Base-by-base conservation (phyloP, 1,139 yeast species). In the Waltiozyma sp. region DNA sequence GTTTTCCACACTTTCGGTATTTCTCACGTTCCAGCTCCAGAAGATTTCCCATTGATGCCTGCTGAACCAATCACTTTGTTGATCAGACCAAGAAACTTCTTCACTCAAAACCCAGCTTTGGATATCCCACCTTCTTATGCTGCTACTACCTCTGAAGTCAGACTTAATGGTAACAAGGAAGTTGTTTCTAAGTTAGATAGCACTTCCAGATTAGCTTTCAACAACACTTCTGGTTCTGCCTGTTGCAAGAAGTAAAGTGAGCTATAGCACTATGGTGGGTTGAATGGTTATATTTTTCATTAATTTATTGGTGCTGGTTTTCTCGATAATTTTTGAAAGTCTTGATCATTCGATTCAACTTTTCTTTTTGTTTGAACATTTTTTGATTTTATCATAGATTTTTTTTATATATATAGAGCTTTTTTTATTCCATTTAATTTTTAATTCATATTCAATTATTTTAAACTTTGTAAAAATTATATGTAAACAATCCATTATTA, bases 1-100 rank as follows among this genome's bases (percentile, higher is more conserved):
- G 65, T 79, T 55, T 84, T 79, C 77, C 91, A 82, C 62, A 82
- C 89, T 34, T 83, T 83, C 59, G 93, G 93, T 57, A 75, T 83
- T 51, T 80, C 91, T 38, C 94, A 83, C 59, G 80, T 82, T 75
- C 94, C 94, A 48, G 79, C 89, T 13, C 91, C 93, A 48, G 93
- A 83, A 67, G 94, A 83, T 64, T 84, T 82, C 80, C 91, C 93
- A 47, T 76, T 84, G 52, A 83, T 83, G 93, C 93, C 93, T 41
- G 81, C 88, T 37, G 94, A 83, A 65, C 81, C 85, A 55, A 78
- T 81, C 56, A 77, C 80, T 48, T 69, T 84, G 53, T 69, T 80
- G 68, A 68, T 83, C 61, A 74, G 91, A 62, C 93, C 93, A 54
- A 73, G 91, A 61, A 79, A 83, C 63, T 76, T 83, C 66, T 83